Conservation (phyloP, 208 protist species). For the Strigomonas galati region DNA sequence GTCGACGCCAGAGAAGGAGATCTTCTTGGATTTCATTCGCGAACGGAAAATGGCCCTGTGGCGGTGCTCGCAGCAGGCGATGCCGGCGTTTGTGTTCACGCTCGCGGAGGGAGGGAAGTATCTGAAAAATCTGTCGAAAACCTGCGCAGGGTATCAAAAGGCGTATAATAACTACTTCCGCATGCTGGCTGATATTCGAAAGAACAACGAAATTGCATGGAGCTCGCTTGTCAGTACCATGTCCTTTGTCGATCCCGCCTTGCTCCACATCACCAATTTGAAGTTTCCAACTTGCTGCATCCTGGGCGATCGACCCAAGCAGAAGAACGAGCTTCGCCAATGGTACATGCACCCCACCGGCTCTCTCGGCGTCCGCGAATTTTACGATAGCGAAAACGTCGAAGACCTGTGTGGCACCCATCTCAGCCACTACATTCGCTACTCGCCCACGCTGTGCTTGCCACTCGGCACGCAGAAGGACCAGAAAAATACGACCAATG, state of each 20-base stretch:
- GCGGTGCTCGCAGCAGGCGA: background rate
- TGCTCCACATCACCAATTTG: slow-evolving; percentile 20
- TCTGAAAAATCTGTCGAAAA: slow-evolving; percentile 3
- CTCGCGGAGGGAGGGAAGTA: slow-evolving; percentile 15
- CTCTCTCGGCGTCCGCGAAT: slow-evolving; percentile 24
- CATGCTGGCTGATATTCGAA: background rate
- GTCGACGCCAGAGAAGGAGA: background rate
- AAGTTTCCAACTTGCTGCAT: slow-evolving; percentile 26
- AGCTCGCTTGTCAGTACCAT: slow-evolving; percentile 23
- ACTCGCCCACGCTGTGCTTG: slow-evolving; percentile 46
- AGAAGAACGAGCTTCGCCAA: slow-evolving; percentile 19
- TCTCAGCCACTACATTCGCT: slow-evolving; percentile 49
- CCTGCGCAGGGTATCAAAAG: slow-evolving; percentile 6
- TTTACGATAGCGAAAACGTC: slow-evolving; percentile 21
- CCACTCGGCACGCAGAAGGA: slow-evolving; percentile 20
- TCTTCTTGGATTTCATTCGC: background rate
- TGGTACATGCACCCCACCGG: slow-evolving; percentile 29
- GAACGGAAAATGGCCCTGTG: background rate
- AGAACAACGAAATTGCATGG: slow-evolving; percentile 19
- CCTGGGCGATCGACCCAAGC: slow-evolving; percentile 8
- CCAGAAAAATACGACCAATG: slow-evolving; percentile 6
- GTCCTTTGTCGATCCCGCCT: slow-evolving; percentile 43
- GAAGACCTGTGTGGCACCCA: slow-evolving; percentile 39
- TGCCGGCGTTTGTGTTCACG: slow-evolving; percentile 1
- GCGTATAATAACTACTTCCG: slow-evolving; percentile 1